These are phyloP conservation scores for Ensete ventricosum DNA, from an alignment of 176 grass and related monocot genomes.

Conservation along the genomic window DNA sequence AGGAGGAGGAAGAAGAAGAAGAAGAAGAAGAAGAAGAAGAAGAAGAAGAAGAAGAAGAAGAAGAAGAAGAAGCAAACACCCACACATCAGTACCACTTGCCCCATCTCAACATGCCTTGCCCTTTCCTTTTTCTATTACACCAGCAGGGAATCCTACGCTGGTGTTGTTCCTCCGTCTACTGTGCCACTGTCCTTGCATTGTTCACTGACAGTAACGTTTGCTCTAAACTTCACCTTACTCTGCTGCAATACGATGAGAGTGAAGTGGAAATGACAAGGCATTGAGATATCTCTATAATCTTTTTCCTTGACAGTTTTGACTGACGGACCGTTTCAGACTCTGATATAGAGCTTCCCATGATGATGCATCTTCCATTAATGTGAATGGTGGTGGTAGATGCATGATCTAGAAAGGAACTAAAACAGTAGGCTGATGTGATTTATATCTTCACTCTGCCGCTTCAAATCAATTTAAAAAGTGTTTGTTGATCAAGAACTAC, in stretches of 20 bases:
- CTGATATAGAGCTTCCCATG: too few relatives aligned
- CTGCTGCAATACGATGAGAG: too few relatives aligned
- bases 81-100: background rate
- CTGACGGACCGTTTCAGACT: too few relatives aligned
- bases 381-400: background rate
- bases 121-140: conserved; percentile 5
- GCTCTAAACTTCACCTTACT: background rate
- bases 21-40: background rate
- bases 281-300: too few relatives aligned
- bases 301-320: too few relatives aligned
- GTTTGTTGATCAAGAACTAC: background rate
- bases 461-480: background rate
- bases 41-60: background rate
- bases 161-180: background rate
- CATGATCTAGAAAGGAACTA: background rate
- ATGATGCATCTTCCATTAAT: too few relatives aligned
- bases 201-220: background rate
- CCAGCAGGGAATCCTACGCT: conserved; percentile 5
- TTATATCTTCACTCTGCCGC: background rate
- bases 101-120: conserved; percentile 1
- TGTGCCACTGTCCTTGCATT: background rate
- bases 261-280: too few relatives aligned
- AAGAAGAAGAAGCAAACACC: background rate
- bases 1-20: background rate
- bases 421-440: conserved; percentile 5